phyloP scores from a whole-genome alignment of 75 land plant species.

The Gnetum montanum region DNA sequence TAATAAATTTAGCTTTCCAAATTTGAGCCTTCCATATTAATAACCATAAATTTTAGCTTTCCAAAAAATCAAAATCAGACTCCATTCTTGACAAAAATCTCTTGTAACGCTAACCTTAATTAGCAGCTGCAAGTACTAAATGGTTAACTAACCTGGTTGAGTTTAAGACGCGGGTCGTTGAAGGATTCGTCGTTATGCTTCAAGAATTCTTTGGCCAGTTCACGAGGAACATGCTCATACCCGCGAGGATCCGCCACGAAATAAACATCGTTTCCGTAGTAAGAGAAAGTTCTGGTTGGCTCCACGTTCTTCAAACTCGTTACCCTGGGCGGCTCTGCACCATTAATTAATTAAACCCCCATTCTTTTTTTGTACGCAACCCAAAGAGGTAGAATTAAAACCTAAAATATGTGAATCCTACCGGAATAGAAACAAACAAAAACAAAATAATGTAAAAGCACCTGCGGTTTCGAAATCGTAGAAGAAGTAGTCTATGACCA shows the following conservation, averaged over 20 bases:
- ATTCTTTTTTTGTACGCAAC: no score
- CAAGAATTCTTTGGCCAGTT: constrained; percentile 38
- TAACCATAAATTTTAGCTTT: no score
- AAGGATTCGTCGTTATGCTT: constrained; percentile 11
- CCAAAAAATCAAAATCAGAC: no score
- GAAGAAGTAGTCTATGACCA: constrained; percentile 40
- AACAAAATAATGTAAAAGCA: not conserved
- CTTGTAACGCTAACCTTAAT: no score
- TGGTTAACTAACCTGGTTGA: constrained; percentile 40
- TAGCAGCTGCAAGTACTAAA: no score
- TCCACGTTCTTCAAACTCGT: constrained; percentile 48
- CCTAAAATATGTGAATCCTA: no score
- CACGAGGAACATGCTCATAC: constrained; percentile 33
- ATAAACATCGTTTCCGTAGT: constrained; percentile 43
- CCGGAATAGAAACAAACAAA: no score
- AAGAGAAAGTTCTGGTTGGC: constrained; percentile 33
- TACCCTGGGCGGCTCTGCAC: constrained; percentile 53
- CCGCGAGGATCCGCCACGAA: constrained; percentile 58
- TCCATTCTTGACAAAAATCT: no score
- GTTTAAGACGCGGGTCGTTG: constrained; percentile 27
- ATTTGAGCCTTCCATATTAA: no score
- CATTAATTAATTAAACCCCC: not conserved
- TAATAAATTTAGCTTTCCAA: no score
- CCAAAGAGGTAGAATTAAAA: no score
- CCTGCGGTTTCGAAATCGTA: constrained; percentile 57